Evolutionary conservation across 2,329 filamentous ascomycete genomes (phyloP).

Genomic region (Stachybotrys chartarum): DNA sequence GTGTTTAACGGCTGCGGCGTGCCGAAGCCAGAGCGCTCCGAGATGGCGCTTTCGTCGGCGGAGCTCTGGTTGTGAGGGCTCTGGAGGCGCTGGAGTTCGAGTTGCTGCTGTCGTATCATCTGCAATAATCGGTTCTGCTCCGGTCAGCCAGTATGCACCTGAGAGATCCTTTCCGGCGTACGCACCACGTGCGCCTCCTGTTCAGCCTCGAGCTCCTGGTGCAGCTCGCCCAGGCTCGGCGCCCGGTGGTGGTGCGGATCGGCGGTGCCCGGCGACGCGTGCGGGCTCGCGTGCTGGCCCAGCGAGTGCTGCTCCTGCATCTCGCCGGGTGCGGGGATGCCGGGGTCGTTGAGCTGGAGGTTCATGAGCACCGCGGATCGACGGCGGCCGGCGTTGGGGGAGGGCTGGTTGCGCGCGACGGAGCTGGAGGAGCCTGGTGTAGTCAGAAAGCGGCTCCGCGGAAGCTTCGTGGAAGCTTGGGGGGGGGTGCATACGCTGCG

Average conservation of each 20-base stretch:
- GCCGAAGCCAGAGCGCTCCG: constrained; percentile 35
- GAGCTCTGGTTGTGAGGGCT: constrained; percentile 24
- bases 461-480: neutral
- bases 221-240: constrained; percentile 68
- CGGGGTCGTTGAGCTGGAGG: constrained; percentile 65
- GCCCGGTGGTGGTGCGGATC: constrained; percentile 59
- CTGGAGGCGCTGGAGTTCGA: constrained; percentile 58
- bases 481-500: constrained; percentile 38
- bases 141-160: constrained; percentile 4
- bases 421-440: constrained; percentile 44
- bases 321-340: constrained; percentile 60
- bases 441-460: neutral
- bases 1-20: constrained; percentile 23
- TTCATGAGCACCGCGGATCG: constrained; percentile 67
- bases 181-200: constrained; percentile 70
- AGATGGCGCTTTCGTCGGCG: constrained; percentile 40
- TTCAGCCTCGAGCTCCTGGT: constrained; percentile 73
- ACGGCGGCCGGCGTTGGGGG: constrained; percentile 47
- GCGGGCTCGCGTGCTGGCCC: constrained; percentile 30
- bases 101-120: constrained; percentile 70
- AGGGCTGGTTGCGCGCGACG: constrained; percentile 31
- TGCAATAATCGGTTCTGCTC: constrained; percentile 64
- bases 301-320: constrained; percentile 43
- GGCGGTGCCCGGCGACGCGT: constrained; percentile 38
- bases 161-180: constrained; percentile 3